Base-by-base conservation (phyloP, 768 basidiomycete species). In the Amanita molliuscula region DNA sequence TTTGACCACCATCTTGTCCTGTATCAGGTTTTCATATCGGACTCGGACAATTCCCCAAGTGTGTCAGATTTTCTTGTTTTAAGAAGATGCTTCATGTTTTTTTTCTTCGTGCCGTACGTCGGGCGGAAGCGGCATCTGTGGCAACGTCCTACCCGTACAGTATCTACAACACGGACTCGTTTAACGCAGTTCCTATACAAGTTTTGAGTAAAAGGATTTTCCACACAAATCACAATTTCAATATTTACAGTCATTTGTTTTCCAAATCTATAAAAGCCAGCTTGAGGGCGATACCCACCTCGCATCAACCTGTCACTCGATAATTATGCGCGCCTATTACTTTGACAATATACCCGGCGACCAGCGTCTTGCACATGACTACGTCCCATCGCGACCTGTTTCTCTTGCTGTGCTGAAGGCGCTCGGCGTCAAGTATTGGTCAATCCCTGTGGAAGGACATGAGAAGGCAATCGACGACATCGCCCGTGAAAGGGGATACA, bases 351-450 rank as follows among this genome's bases (percentile, higher is more conserved):
- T 77, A 26, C 75, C 81, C 0, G 86, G 83, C 25, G 89, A 95
- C 66, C 91, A 92, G 61, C 80, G 87, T 31, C 76, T 86, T 4
- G 77, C 74, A 0, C 92, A 96, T 67, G 79, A 92, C 63, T 84
- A 76, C 15, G 71, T 75, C 16, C 73, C 67, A n/a, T 67, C 72
- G 3, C 74, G 78, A 13, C 67, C 77, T 1, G 81, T 88, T 20
- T 59, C 74, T 0, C 50, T 62, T 6, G 68, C 73, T 7, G 67
- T 65, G 5, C 76, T 96, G 31, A 54, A 64, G 1, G 54, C 64
- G 23, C 65, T 92, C 51, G 83, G 83, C 1, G 79, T 95, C 45
- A 73, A 76, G 50, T 72, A 79, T 59, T 84, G 81, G 79, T 63
- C 67, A 25, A 78, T 90, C 54, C 82, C 86, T 0, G 69, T 85